phyloP scores from a whole-genome alignment of 768 basidiomycete species.

The Gymnopilus dilepis region DNA sequence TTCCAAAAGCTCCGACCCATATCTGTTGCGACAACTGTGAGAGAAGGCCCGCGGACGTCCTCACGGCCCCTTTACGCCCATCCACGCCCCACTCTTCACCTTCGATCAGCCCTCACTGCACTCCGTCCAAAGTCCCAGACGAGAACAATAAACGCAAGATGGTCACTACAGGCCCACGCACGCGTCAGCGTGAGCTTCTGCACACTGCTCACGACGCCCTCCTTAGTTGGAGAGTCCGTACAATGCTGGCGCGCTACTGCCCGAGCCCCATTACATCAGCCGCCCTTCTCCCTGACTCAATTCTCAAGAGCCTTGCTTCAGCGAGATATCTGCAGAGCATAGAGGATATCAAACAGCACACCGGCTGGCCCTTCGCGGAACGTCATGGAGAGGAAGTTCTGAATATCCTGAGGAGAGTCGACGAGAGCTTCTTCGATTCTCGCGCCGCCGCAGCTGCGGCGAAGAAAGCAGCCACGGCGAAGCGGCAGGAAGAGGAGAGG shows the following conservation, averaged over 20 bases:
- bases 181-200: conserved; percentile 21
- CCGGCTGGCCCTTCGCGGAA: not conserved
- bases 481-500: not conserved
- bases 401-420: not conserved
- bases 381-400: conserved; percentile 16
- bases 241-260: not conserved
- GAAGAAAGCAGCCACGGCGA: conserved; percentile 2
- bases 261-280: conserved; percentile 18
- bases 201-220: conserved; percentile 14
- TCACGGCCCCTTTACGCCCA: not conserved
- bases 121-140: not conserved
- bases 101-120: not conserved
- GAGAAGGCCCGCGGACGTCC: not conserved
- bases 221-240: conserved; percentile 20
- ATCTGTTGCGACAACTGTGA: conserved; percentile 30
- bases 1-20: conserved; percentile 20
- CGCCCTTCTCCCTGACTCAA: conserved; percentile 31
- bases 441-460: not conserved
- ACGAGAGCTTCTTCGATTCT: not conserved
- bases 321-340: not conserved
- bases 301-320: conserved; percentile 29
- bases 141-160: not conserved
- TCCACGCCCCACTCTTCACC: not conserved
- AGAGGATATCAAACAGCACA: not conserved
- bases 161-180: conserved; percentile 3